A percentile compares a stretch with the other conserved stretches of the same genome.
These are phyloP conservation scores for Penicillium expansum DNA, from an alignment of 2,329 filamentous ascomycete species.

Conservation along the genomic window DNA sequence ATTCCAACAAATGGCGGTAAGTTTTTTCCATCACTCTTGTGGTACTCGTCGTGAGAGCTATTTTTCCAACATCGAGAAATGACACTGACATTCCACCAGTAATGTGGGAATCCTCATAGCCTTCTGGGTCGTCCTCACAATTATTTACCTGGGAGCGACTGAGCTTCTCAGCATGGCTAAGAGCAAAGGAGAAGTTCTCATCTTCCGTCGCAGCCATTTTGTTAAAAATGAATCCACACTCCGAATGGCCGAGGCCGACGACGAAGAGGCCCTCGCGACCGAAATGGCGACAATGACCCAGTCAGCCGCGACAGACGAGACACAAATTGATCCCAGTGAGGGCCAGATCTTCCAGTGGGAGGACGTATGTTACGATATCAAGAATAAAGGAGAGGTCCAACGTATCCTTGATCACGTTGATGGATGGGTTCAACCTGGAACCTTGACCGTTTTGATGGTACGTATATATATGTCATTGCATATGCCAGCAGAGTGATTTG, in stretches of 20 bases:
- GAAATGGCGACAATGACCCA: background rate
- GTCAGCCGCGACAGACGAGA: background rate
- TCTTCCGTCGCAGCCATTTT: background rate
- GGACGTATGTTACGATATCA: slow-evolving; percentile 72
- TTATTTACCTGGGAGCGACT: background rate
- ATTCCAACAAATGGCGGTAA: background rate
- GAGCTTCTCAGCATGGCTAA: background rate
- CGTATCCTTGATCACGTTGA: slow-evolving; percentile 77
- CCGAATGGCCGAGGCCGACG: background rate
- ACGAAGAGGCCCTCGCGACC: background rate
- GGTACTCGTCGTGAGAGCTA: background rate
- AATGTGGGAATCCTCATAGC: background rate
- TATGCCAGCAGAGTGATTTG: background rate
- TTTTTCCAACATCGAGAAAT: background rate
- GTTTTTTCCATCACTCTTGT: background rate
- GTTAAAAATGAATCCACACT: background rate
- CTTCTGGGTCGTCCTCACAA: background rate
- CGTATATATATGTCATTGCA: slow-evolving; percentile 11
- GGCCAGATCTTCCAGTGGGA: slow-evolving; percentile 72
- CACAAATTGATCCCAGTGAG: background rate
- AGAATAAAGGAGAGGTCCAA: slow-evolving; percentile 68
- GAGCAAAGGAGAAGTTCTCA: background rate
- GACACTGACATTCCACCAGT: background rate
- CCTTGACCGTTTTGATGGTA: slow-evolving; percentile 77
- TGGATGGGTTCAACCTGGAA: slow-evolving; percentile 88